Percentiles rank a stretch among this genome's conserved stretches.
phyloP scores from a whole-genome alignment of 2,329 filamentous ascomycete genomes.

The Exophiala sp. region DNA sequence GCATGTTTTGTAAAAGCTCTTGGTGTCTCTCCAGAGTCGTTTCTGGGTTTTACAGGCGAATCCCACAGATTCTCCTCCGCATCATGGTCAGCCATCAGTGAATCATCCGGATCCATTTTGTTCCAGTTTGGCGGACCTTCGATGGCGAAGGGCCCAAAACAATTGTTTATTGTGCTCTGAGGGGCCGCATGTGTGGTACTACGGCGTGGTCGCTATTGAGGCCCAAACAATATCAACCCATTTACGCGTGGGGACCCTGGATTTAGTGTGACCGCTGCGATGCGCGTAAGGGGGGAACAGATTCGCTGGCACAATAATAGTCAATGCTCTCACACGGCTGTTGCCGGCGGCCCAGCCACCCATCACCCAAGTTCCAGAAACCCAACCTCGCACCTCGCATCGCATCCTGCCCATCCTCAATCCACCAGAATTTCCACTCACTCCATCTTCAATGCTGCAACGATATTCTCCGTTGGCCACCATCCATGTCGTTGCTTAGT shows the following conservation, averaged over 20 bases:
- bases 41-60: constrained; percentile 6
- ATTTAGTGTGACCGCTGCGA: too few species aligned
- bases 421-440: not conserved
- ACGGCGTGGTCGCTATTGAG: not conserved
- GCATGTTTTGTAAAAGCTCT: constrained; percentile 7
- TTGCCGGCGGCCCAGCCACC: not conserved
- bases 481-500: too few species aligned
- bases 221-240: not conserved
- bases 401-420: not conserved
- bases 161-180: not conserved
- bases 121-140: too few species aligned
- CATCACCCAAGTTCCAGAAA: constrained; percentile 1
- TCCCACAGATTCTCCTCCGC: constrained; percentile 17
- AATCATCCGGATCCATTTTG: constrained; percentile 11
- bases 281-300: too few species aligned
- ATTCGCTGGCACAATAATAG: too few species aligned
- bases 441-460: not conserved
- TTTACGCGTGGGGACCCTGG: constrained; percentile 1
- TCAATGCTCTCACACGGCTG: too few species aligned
- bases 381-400: not conserved
- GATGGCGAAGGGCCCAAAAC: not conserved
- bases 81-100: not conserved
- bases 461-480: too few species aligned
- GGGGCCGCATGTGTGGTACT: not conserved
- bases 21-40: not conserved